phyloP scores from a whole-genome alignment of 2,329 filamentous ascomycete genomes.

The Cercospora sp. region DNA sequence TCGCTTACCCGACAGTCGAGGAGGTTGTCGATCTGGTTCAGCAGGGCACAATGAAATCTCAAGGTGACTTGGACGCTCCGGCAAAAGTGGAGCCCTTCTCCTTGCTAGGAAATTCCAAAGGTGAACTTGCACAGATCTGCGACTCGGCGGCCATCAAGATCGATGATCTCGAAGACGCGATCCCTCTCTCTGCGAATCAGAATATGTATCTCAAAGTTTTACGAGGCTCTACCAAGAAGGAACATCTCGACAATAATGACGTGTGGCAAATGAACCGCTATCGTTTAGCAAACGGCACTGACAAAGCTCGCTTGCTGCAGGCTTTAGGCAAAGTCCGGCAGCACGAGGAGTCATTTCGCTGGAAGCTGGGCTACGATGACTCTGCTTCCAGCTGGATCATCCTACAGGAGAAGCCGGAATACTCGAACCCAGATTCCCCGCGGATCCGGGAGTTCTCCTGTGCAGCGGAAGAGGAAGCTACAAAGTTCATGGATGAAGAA shows the following conservation, averaged over 20 bases:
- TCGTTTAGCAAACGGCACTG: neutral
- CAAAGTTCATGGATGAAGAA: neutral
- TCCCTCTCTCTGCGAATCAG: neutral
- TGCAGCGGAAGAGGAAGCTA: neutral
- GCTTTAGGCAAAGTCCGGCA: neutral
- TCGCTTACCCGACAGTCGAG: neutral
- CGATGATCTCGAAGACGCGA: neutral
- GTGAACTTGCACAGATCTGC: neutral
- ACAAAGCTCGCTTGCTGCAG: neutral
- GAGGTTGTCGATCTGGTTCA: neutral
- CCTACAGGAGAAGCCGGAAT: neutral
- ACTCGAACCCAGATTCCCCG: neutral
- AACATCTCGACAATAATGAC: neutral
- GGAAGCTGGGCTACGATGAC: neutral
- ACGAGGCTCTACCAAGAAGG: neutral
- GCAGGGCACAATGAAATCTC: neutral
- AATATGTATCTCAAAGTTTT: neutral
- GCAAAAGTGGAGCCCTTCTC: neutral
- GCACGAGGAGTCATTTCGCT: neutral
- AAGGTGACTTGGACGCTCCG: neutral
- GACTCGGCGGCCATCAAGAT: neutral
- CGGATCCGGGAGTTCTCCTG: neutral
- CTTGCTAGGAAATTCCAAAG: neutral
- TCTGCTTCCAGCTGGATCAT: neutral
- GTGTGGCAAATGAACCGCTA: neutral